phyloP scores from a whole-genome alignment of 371 early-diverging fungal genomes.

The Lichtheimia hyalospora region DNA sequence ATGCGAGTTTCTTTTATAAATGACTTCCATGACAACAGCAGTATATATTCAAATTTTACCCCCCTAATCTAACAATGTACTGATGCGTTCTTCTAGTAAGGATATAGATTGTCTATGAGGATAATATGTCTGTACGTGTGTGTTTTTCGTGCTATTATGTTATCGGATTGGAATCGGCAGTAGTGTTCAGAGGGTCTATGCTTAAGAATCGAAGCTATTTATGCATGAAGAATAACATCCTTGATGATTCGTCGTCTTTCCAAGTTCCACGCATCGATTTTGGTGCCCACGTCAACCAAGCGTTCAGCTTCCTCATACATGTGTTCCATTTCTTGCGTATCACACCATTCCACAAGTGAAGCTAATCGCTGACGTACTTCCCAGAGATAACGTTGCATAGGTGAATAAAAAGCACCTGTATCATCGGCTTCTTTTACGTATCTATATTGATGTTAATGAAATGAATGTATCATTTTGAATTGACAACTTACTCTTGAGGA shows the following conservation, averaged over 20 bases:
- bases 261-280: conserved; percentile 11
- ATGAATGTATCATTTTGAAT: background rate
- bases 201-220: too few species aligned
- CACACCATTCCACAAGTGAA: conserved; percentile 23
- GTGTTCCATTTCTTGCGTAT: conserved; percentile 9
- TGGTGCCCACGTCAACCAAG: conserved; percentile 14
- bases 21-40: too few species aligned
- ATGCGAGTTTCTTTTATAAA: too few species aligned
- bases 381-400: conserved; percentile 51
- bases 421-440: conserved; percentile 29
- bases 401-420: conserved; percentile 46
- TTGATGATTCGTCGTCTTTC: background rate
- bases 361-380: conserved; percentile 29
- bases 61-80: too few species aligned
- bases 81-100: too few species aligned
- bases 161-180: too few species aligned
- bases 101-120: too few species aligned
- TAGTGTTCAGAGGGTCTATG: too few species aligned
- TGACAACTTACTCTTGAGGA: conserved; percentile 29
- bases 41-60: too few species aligned
- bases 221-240: background rate
- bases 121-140: too few species aligned
- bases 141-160: too few species aligned
- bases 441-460: conserved; percentile 5
- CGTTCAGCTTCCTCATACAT: conserved; percentile 9